These are phyloP conservation scores for Chloris gayana DNA, from an alignment of 176 grass and related monocot genomes.

Conservation along the genomic window DNA sequence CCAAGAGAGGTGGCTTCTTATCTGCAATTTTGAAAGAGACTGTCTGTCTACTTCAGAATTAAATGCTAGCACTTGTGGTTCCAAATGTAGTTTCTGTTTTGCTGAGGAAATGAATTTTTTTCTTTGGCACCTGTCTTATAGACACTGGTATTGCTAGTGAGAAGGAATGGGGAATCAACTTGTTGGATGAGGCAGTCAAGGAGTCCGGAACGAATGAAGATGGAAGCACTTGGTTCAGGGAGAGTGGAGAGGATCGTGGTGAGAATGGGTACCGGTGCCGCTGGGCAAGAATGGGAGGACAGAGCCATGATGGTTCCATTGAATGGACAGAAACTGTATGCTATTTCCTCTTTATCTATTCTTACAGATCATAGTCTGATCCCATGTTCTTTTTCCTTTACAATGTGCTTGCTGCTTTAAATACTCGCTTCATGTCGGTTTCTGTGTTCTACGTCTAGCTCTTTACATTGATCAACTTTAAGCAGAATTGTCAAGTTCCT, in stretches of 20 bases:
- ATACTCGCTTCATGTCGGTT: neutral
- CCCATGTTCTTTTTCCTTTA: neutral
- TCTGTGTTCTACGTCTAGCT: neutral
- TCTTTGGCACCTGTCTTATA: slow-evolving; percentile 74
- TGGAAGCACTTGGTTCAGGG: slow-evolving; percentile 93
- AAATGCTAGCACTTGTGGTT: neutral
- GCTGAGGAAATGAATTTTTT: slow-evolving; percentile 58
- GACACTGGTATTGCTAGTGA: slow-evolving; percentile 99
- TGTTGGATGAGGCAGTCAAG: slow-evolving; percentile 81
- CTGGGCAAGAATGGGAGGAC: slow-evolving; percentile 95
- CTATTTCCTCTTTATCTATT: slow-evolving; percentile 34
- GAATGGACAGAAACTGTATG: slow-evolving; percentile 93
- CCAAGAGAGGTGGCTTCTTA: slow-evolving; percentile 70
- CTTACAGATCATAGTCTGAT: neutral
- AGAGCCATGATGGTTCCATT: slow-evolving; percentile 67
- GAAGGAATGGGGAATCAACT: slow-evolving; percentile 98
- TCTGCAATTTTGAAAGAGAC: neutral
- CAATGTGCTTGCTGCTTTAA: neutral
- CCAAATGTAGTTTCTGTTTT: slow-evolving; percentile 28
- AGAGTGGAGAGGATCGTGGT: slow-evolving; percentile 78
- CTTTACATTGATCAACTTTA: neutral
- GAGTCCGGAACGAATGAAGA: slow-evolving; percentile 86
- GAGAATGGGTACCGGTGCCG: slow-evolving; percentile 88
- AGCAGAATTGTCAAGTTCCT: neutral
- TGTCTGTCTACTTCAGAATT: neutral